These are phyloP conservation scores for Adansonia madagascariensis DNA, from an alignment of 441 rosid genomes.

Conservation along the genomic window DNA sequence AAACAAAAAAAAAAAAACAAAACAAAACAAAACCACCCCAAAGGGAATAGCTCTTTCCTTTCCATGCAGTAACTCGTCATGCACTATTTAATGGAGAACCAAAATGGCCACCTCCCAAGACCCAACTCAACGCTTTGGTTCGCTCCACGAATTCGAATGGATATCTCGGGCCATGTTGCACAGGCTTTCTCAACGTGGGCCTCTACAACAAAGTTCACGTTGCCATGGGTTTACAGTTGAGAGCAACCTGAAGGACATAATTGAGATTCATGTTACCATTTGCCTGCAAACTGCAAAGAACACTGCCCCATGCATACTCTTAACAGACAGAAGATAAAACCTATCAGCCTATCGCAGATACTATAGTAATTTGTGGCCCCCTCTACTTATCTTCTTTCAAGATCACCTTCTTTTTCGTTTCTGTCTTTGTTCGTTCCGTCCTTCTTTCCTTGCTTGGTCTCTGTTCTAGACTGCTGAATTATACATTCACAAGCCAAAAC, in stretches of 20 bases:
- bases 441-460: neutral
- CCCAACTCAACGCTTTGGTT: neutral
- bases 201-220: neutral
- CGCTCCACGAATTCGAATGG: neutral
- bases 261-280: neutral
- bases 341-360: neutral
- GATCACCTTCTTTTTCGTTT: neutral
- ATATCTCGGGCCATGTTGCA: neutral
- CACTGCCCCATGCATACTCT: neutral
- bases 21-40: neutral
- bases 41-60: neutral
- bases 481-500: neutral
- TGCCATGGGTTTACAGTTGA: neutral
- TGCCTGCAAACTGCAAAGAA: neutral
- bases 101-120: conserved; percentile 12
- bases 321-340: neutral
- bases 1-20: too few species aligned
- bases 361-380: neutral
- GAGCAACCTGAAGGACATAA: neutral
- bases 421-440: too few species aligned
- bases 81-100: neutral
- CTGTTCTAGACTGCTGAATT: neutral
- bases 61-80: neutral
- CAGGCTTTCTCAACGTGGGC: conserved; percentile 11
- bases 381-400: neutral